Conservation (phyloP, 2,329 filamentous ascomycete species). For the Diaporthe eres region DNA sequence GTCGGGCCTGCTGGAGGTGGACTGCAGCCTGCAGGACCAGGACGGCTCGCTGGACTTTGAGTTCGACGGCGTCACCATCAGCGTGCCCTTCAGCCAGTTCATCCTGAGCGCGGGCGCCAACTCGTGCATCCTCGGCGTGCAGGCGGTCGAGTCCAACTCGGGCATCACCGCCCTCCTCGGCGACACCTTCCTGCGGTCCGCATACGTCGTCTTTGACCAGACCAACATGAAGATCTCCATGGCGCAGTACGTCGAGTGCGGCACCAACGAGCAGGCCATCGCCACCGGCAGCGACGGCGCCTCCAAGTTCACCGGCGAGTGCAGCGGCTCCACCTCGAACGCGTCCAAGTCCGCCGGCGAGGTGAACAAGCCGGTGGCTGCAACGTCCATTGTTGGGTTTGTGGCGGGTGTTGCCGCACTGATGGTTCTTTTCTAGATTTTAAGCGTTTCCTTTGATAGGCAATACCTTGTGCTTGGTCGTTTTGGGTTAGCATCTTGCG, state of each 20-base stretch:
- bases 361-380: slow-evolving; percentile 12
- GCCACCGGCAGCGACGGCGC: slow-evolving; percentile 39
- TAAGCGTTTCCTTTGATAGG: neutral
- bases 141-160: slow-evolving; percentile 44
- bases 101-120: slow-evolving; percentile 45
- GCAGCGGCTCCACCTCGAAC: slow-evolving; percentile 34
- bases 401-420: slow-evolving; percentile 36
- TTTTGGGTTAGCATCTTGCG: neutral
- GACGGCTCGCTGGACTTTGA: slow-evolving; percentile 55
- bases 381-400: slow-evolving; percentile 28
- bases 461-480: neutral
- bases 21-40: slow-evolving; percentile 50
- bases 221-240: slow-evolving; percentile 49
- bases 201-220: slow-evolving; percentile 53
- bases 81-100: slow-evolving; percentile 56
- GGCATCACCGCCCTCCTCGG: slow-evolving; percentile 47
- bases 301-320: slow-evolving; percentile 44
- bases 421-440: slow-evolving; percentile 32
- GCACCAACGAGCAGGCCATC: slow-evolving; percentile 48
- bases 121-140: slow-evolving; percentile 45
- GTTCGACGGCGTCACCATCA: slow-evolving; percentile 55
- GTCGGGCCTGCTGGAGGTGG: slow-evolving; percentile 59
- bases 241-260: slow-evolving; percentile 51
- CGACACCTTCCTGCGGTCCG: slow-evolving; percentile 51
- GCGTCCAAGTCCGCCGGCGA: slow-evolving; percentile 19